Base-by-base conservation (phyloP, 495 filamentous ascomycete species). In the Alectoria sarmentosa region DNA sequence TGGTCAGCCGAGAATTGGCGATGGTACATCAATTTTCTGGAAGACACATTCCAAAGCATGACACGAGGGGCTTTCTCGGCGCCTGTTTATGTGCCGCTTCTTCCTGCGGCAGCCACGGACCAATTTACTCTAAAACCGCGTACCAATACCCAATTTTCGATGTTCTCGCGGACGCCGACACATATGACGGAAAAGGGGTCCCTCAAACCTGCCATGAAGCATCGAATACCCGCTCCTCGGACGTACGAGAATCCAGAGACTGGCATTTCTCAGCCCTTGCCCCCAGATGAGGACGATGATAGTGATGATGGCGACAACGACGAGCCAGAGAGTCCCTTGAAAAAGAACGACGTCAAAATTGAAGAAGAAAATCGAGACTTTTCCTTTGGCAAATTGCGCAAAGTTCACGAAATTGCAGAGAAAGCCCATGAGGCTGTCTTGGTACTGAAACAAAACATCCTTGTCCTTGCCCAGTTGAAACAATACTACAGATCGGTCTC, bases 1-100 rank as follows among this genome's bases (percentile, higher is more conserved):
- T 81, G 79, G 79, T 75, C 76, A 36, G 70, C 60, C 28, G 80
- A 81, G 56, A 73, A 74, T 61, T 82, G 80, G 79, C 67, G 75
- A 26, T 78, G 77, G 69, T 81, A 80, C 65, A 72, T 81, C 17
- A 75, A 76, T 42, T 70, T 65, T 58, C 71, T 81, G 1, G 78
- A 81, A 36, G 69, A 77, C 9, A 56, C 64, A 17, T 57, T 78
- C 39, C 68, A 74, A 39, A 52, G 58, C 11, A 46, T 66, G 36
- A 73, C 72, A 10, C 63, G 69, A 17, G 61, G 70, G 30, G 67
- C 74, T 7, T 63, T 78, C 17, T 67, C 70, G n/a, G 64, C 67
- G 8, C 68, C 68, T 21, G 67, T 77, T 14, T 63, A 73, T 39
- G 14, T 66, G 23, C 56, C 56, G 11, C 23, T 23, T 14, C 0